Evolutionary conservation across 352 stramenopile genomes (phyloP).

Genomic region (Phytophthora cactorum): DNA sequence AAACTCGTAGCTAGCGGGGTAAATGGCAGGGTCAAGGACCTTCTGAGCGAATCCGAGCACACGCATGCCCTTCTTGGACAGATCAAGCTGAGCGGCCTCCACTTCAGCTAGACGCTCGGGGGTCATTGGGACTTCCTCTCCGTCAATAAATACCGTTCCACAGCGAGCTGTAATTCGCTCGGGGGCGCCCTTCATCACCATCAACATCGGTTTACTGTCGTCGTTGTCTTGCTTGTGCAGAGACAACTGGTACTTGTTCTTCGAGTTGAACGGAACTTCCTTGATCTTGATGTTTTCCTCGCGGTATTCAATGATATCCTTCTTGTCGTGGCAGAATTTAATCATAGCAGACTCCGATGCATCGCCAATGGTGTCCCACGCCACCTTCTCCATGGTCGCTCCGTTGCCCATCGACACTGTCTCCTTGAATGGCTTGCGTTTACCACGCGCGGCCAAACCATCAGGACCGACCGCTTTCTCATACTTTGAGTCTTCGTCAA

Average conservation of each 20-base stretch:
- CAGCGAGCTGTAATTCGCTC: constrained; percentile 96
- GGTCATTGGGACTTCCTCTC: constrained; percentile 85
- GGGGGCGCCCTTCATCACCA: constrained; percentile 96
- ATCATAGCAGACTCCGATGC: constrained; percentile 87
- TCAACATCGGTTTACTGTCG: constrained; percentile 58
- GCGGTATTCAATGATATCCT: constrained; percentile 80
- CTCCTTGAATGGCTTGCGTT: constrained; percentile 68
- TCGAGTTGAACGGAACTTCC: constrained; percentile 87
- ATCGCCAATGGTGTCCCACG: constrained; percentile 78
- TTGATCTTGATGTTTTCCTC: constrained; percentile 76
- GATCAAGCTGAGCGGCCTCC: constrained; percentile 49
- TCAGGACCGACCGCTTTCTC: constrained; percentile 56
- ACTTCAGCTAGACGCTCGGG: constrained; percentile 89
- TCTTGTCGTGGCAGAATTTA: constrained; percentile 86
- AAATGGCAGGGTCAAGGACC: constrained; percentile 53
- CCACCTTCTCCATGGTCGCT: constrained; percentile 52
- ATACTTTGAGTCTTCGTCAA: constrained; percentile 76
- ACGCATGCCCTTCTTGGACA: constrained; percentile 78
- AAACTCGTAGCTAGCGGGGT: constrained; percentile 66
- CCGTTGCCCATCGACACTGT: constrained; percentile 50
- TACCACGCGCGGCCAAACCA: constrained; percentile 50
- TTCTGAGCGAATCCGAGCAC: constrained; percentile 75
- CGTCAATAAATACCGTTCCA: constrained; percentile 71
- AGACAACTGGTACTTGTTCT: constrained; percentile 89
- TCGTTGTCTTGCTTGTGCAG: constrained; percentile 85